Percentiles rank a stretch among this genome's conserved stretches.
phyloP scores from a whole-genome alignment of 108 stramenopile genomes.

The Skeletonema marinoi region DNA sequence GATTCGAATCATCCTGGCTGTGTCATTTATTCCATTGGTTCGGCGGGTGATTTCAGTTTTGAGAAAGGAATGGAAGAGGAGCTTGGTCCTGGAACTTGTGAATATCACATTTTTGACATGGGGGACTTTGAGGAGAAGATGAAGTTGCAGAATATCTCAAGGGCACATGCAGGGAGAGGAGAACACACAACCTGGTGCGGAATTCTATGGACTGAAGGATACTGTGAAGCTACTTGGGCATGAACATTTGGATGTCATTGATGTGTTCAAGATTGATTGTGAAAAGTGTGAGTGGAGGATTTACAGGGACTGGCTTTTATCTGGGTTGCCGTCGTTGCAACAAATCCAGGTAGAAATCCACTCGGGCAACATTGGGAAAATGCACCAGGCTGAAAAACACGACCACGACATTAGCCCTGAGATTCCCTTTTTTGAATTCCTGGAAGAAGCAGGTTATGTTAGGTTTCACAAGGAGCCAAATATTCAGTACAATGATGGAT shows the following conservation, averaged over 20 bases:
- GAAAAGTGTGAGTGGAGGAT: conserved; percentile 17
- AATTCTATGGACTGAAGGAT: not conserved
- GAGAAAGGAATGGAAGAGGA: conserved; percentile 33
- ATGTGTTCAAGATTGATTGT: conserved; percentile 33
- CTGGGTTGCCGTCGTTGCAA: conserved; percentile 17
- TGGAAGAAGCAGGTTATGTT: conserved; percentile 40
- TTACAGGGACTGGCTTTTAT: conserved; percentile 11
- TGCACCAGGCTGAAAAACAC: too few species aligned
- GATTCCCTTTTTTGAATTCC: conserved; percentile 36
- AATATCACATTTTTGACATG: conserved; percentile 37
- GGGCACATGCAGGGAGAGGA: not conserved
- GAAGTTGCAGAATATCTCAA: not conserved
- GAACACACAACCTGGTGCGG: not conserved
- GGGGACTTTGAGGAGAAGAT: conserved; percentile 8
- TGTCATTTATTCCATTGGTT: conserved; percentile 49
- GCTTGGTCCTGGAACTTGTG: conserved; percentile 26
- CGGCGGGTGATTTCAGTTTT: conserved; percentile 43
- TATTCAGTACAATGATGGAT: conserved; percentile 2
- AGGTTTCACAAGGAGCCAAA: conserved; percentile 43
- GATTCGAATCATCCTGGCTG: conserved; percentile 33
- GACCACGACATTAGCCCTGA: not conserved
- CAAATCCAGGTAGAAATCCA: conserved; percentile 66
- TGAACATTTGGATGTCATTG: conserved; percentile 5
- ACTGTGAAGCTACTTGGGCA: conserved; percentile 9
- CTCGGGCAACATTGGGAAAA: not conserved